These are phyloP conservation scores for Trypanosoma theileri DNA, from an alignment of 208 protist species.

Conservation along the genomic window DNA sequence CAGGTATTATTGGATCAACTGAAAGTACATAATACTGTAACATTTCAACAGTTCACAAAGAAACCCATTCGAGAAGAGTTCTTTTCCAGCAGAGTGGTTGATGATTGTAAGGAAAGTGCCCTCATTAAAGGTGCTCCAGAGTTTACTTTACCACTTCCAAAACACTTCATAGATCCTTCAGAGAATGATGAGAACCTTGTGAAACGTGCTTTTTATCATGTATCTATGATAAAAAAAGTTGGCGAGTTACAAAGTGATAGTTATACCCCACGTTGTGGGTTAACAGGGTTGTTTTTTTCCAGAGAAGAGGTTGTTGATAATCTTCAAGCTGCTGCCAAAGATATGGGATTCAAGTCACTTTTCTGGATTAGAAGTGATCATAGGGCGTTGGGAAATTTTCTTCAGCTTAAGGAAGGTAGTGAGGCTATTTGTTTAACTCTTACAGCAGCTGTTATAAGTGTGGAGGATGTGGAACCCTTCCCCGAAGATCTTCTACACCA, in stretches of 20 bases:
- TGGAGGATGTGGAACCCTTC: conserved; percentile 61
- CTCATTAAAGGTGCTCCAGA: conserved; percentile 25
- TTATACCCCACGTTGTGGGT: conserved; percentile 67
- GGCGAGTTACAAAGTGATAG: conserved; percentile 18
- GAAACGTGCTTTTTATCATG: conserved; percentile 74
- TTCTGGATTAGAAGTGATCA: conserved; percentile 82
- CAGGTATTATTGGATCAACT: conserved; percentile 62
- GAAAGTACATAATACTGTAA: conserved; percentile 39
- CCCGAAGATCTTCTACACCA: conserved; percentile 51
- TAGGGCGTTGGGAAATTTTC: conserved; percentile 62
- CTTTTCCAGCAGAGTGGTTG: conserved; percentile 47
- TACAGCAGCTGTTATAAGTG: conserved; percentile 54
- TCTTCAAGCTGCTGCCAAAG: conserved; percentile 68
- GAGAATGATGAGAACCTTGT: conserved; percentile 50
- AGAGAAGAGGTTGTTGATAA: conserved; percentile 90
- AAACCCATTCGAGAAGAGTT: conserved; percentile 59
- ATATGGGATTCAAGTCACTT: conserved; percentile 74
- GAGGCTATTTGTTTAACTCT: conserved; percentile 84
- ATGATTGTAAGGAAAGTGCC: background rate
- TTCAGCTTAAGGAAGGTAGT: conserved; percentile 67
- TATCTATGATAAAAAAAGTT: conserved; percentile 29
- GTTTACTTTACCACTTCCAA: conserved; percentile 67
- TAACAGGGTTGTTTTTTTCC: conserved; percentile 79
- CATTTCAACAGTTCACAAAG: conserved; percentile 63
- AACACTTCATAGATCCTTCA: conserved; percentile 62